These are phyloP conservation scores for Phytophthora pseudosyringae DNA, from an alignment of 352 stramenopile species.

Conservation along the genomic window DNA sequence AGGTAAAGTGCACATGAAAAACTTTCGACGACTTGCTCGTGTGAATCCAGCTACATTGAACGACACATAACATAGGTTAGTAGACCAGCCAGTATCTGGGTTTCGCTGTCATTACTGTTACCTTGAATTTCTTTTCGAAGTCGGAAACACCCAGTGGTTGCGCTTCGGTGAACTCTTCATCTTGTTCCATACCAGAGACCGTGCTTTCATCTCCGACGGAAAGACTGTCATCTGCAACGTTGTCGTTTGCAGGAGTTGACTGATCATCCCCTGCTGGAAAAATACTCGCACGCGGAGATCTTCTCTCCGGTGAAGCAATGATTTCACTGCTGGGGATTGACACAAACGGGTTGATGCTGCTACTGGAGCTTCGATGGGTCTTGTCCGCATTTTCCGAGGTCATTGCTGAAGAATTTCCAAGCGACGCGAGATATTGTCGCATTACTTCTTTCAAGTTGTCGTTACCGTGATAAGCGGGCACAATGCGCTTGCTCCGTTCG, in stretches of 20 bases:
- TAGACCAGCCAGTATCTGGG: neutral
- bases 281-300: slow-evolving; percentile 8
- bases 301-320: slow-evolving; percentile 21
- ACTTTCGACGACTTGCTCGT: slow-evolving; percentile 85
- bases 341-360: neutral
- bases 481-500: slow-evolving; percentile 52
- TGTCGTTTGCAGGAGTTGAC: slow-evolving; percentile 2
- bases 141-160: slow-evolving; percentile 67
- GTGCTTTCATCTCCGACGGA: slow-evolving; percentile 21
- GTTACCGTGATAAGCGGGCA: slow-evolving; percentile 53
- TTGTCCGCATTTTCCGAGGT: slow-evolving; percentile 30
- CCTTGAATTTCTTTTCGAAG: slow-evolving; percentile 88
- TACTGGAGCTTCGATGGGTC: slow-evolving; percentile 9
- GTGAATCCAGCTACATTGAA: slow-evolving; percentile 50
- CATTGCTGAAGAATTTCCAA: slow-evolving; percentile 15
- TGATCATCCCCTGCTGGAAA: slow-evolving; percentile 4
- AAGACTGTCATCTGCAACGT: slow-evolving; percentile 9
- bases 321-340: slow-evolving; percentile 14
- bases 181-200: slow-evolving; percentile 23
- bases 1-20: slow-evolving; percentile 84
- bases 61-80: slow-evolving; percentile 11
- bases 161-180: slow-evolving; percentile 51
- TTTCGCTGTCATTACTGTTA: slow-evolving; percentile 22
- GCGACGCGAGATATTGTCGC: slow-evolving; percentile 47
- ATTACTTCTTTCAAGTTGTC: slow-evolving; percentile 64